Conservation (phyloP, 176 grass and related monocot genomes). For the Triticum urartu region DNA sequence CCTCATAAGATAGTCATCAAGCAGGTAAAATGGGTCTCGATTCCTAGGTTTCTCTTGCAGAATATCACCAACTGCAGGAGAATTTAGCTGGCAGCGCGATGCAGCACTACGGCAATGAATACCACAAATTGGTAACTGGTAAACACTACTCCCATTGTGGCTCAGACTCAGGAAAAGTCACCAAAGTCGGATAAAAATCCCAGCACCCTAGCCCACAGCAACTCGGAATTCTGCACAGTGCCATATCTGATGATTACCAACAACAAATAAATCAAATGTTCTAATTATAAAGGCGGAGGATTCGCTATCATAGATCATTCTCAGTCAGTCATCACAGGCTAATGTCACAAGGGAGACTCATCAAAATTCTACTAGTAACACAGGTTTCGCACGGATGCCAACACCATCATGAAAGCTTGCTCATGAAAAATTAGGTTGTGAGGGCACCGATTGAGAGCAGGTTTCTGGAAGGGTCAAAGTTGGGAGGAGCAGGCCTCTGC, state of each 20-base stretch:
- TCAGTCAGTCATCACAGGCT: conserved; percentile 51
- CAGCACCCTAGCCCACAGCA: conserved; percentile 14
- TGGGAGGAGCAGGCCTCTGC: conserved; percentile 17
- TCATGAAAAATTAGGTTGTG: conserved; percentile 59
- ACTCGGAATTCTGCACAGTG: conserved; percentile 38
- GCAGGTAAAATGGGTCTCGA: neutral
- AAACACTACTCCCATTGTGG: too few relatives aligned
- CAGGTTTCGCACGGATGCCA: conserved; percentile 18
- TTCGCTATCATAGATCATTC: conserved; percentile 43
- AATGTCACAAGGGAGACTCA: conserved; percentile 47
- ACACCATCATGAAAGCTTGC: conserved; percentile 53
- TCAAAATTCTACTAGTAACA: conserved; percentile 62
- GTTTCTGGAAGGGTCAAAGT: conserved; percentile 43
- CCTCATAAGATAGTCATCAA: neutral
- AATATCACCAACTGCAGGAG: neutral
- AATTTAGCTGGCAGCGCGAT: neutral
- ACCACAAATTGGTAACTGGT: neutral
- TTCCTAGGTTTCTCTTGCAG: neutral
- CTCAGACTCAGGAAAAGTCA: neutral
- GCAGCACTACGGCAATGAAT: too few relatives aligned
- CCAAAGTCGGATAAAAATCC: conserved; percentile 23
- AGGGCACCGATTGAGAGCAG: conserved; percentile 35
- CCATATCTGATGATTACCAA: conserved; percentile 40
- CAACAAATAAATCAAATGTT: conserved; percentile 65
- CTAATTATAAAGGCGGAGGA: conserved; percentile 57